Base-by-base conservation (phyloP, 345 rosid genomes). In the Lagerstroemia speciosa region DNA sequence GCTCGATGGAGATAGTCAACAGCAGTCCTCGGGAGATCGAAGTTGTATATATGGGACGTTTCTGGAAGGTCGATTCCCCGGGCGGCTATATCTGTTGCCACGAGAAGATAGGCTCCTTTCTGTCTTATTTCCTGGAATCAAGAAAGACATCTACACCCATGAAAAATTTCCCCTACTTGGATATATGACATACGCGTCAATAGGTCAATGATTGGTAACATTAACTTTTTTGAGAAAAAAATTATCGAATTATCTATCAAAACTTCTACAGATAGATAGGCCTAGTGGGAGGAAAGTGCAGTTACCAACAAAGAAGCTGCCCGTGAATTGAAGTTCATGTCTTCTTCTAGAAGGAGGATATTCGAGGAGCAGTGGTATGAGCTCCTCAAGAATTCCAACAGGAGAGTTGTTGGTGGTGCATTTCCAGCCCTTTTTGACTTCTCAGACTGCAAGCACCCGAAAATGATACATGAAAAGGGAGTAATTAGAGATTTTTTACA, bases 61-160 rank as follows among this genome's bases (percentile, higher is more conserved):
- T 89, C 92, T 0, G 92, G 91, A 66, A 93, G 84, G 78, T 93
- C 97, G 53, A 93, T 89, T 29, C 98, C 96, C 72, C 98, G 79
- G 26, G 92, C 98, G 20, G 96, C 96, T 71, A 93, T 86, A 82
- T 91, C 98, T 24, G 96, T 93, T 62, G 97, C 84, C 70, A 93
- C 87, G 69, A 93, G 93, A 78, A 93, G 89, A 84, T 77, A 82
- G 41, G 92, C 86, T 58, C 84, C 92, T 74, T 91, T 89, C 83
- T 81, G 83, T 76, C 93, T 84, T 73, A 86, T 69, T 76, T 89
- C 97, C 98, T 90, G 77, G 12, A 61, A 15, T 69, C 57, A 66
- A 16, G 32, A 45, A 63, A 26, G 67, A 11, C 26, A 41, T 29
- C 22, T 22, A 66, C 19, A 34, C 6, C 11, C 5, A 58, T n/a